Conservation (phyloP, 352 stramenopile genomes). For the Blastocystis sp. region DNA sequence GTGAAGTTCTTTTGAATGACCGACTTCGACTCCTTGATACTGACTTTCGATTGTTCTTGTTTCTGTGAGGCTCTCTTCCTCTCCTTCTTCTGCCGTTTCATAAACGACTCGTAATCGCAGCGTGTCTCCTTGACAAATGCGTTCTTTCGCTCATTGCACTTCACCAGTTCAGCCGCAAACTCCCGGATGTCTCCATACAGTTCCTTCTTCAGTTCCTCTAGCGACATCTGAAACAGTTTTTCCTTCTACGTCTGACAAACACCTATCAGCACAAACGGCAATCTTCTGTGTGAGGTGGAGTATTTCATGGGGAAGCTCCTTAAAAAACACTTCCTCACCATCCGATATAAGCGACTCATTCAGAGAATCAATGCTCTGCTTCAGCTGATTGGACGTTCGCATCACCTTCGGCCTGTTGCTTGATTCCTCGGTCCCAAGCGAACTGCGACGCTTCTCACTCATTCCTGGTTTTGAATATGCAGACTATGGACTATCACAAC, state of each 20-base stretch:
- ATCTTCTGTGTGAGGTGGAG: not conserved
- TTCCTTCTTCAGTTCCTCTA: not conserved
- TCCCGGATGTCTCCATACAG: not conserved
- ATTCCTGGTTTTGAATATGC: too few species aligned
- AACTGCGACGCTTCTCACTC: too few species aligned
- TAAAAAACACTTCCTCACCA: constrained; percentile 34
- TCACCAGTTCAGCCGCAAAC: not conserved
- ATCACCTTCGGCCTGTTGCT: not conserved
- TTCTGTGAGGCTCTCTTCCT: not conserved
- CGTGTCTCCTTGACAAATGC: not conserved
- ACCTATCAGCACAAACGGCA: not conserved
- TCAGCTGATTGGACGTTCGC: not conserved
- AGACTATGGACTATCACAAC: too few species aligned
- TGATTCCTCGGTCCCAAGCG: too few species aligned
- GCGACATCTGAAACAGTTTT: not conserved
- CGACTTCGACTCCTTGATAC: not conserved
- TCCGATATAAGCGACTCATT: not conserved
- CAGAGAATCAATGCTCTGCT: not conserved
- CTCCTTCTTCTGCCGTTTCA: constrained; percentile 44
- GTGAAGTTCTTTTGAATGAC: not conserved
- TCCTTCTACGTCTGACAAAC: not conserved
- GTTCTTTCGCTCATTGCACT: constrained; percentile 8
- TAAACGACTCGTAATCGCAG: not conserved
- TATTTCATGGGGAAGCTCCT: constrained; percentile 3
- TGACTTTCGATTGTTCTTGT: not conserved